phyloP scores from a whole-genome alignment of 345 rosid genomes.

The Salix arbutifolia region DNA sequence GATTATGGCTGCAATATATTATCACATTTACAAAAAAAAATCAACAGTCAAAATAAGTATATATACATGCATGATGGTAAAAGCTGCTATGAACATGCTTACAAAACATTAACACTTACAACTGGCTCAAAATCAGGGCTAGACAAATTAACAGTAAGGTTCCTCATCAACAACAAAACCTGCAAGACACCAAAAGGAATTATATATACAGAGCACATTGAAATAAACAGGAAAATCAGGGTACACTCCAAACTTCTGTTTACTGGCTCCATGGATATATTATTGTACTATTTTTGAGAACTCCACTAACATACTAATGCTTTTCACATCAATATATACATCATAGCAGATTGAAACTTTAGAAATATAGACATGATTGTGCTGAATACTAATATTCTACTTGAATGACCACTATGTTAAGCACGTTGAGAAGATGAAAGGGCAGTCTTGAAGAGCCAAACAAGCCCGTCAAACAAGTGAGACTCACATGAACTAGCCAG shows the following conservation, averaged over 20 bases:
- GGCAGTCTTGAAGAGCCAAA: too few relatives aligned
- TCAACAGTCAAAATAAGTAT: not conserved
- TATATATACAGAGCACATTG: not conserved
- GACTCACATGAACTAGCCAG: too few relatives aligned
- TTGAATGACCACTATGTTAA: too few relatives aligned
- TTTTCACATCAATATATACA: not conserved
- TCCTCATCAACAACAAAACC: slow-evolving; percentile 88
- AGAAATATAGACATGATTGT: not conserved
- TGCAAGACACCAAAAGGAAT: slow-evolving; percentile 32
- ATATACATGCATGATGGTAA: not conserved
- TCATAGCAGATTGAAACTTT: not conserved
- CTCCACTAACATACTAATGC: too few relatives aligned
- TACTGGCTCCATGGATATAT: too few relatives aligned
- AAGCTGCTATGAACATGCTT: not conserved
- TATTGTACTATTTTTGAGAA: too few relatives aligned
- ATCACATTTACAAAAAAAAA: not conserved
- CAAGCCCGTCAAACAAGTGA: too few relatives aligned
- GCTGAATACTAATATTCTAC: not conserved
- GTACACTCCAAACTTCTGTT: not conserved
- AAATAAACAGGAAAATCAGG: not conserved
- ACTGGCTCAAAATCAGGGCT: slow-evolving; percentile 80
- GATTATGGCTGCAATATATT: not conserved
- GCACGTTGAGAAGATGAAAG: too few relatives aligned
- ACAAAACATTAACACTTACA: slow-evolving; percentile 43
- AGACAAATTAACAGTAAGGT: slow-evolving; percentile 78